phyloP scores from a whole-genome alignment of 768 basidiomycete species.

The Rubroboletus satanas region DNA sequence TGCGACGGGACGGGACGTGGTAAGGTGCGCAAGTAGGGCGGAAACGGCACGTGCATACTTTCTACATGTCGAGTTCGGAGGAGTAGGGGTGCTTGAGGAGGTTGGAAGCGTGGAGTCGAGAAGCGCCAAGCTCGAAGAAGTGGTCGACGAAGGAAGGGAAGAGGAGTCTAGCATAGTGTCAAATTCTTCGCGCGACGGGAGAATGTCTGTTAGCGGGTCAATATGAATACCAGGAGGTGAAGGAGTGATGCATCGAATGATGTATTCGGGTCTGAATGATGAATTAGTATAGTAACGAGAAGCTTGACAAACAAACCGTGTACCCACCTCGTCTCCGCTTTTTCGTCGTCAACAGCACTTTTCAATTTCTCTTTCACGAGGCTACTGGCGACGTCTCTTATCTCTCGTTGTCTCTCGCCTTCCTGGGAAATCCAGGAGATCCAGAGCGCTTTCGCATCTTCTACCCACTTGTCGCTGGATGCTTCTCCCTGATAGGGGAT shows the following conservation, averaged over 20 bases:
- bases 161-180: constrained; percentile 42
- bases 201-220: constrained; percentile 45
- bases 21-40: constrained; percentile 53
- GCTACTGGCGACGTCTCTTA: constrained; percentile 25
- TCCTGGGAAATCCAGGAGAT: constrained; percentile 18
- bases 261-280: constrained; percentile 42
- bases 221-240: constrained; percentile 36
- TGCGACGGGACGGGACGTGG: constrained; percentile 57
- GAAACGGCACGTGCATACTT: constrained; percentile 59
- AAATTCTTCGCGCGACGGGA: constrained; percentile 47
- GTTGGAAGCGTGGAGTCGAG: constrained; percentile 58
- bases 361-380: constrained; percentile 43
- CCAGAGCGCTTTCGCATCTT: constrained; percentile 33
- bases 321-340: constrained; percentile 32
- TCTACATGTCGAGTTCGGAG: constrained; percentile 11
- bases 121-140: constrained; percentile 55
- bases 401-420: constrained; percentile 13
- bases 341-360: constrained; percentile 38
- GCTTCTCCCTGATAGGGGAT: constrained; percentile 11
- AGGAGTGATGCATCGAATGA: constrained; percentile 37
- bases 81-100: constrained; percentile 19
- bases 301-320: background rate
- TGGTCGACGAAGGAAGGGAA: constrained; percentile 42
- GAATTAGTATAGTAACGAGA: background rate
- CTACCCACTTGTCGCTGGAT: constrained; percentile 7